A percentile compares a stretch with the other conserved stretches of the same genome.
Conservation (phyloP, 257 asterid genomes). For the Jacaranda copaia region DNA sequence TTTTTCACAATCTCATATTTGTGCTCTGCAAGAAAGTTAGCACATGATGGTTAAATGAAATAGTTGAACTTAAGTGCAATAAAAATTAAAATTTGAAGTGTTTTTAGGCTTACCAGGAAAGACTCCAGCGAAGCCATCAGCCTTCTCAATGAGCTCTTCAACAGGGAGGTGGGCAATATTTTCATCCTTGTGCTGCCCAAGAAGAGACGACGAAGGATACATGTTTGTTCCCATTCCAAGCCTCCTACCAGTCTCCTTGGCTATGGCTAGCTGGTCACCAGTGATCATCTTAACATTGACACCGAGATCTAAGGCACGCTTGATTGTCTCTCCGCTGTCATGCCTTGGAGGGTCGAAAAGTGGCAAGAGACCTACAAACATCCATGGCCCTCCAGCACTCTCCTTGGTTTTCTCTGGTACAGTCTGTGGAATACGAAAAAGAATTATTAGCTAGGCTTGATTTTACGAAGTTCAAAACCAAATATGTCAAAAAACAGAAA, state of each 20-base stretch:
- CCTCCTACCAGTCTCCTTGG: slow-evolving; percentile 66
- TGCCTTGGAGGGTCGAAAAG: slow-evolving; percentile 89
- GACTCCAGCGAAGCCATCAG: slow-evolving; percentile 72
- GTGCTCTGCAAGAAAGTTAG: slow-evolving; percentile 50
- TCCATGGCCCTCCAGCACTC: slow-evolving; percentile 74
- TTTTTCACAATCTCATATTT: slow-evolving; percentile 65
- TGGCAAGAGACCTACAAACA: slow-evolving; percentile 72
- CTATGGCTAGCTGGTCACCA: slow-evolving; percentile 72
- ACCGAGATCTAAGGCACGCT: slow-evolving; percentile 72
- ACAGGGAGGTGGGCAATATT: slow-evolving; percentile 45
- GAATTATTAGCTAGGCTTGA: neutral
- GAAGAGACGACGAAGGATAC: slow-evolving; percentile 71
- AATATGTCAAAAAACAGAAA: too few relatives aligned
- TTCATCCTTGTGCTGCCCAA: slow-evolving; percentile 65
- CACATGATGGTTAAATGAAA: neutral
- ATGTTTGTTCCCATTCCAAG: slow-evolving; percentile 73
- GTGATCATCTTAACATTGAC: slow-evolving; percentile 92
- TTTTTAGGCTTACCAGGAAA: slow-evolving; percentile 51
- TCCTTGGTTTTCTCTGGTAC: slow-evolving; percentile 76
- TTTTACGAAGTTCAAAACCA: neutral
- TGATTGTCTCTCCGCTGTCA: slow-evolving; percentile 84
- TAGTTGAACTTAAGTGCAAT: neutral
- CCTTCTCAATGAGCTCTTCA: slow-evolving; percentile 66
- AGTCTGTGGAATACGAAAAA: slow-evolving; percentile 29
- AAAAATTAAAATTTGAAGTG: too few relatives aligned